Base-by-base conservation (phyloP, 2,329 filamentous ascomycete species). In the Epicoccum nigrum region DNA sequence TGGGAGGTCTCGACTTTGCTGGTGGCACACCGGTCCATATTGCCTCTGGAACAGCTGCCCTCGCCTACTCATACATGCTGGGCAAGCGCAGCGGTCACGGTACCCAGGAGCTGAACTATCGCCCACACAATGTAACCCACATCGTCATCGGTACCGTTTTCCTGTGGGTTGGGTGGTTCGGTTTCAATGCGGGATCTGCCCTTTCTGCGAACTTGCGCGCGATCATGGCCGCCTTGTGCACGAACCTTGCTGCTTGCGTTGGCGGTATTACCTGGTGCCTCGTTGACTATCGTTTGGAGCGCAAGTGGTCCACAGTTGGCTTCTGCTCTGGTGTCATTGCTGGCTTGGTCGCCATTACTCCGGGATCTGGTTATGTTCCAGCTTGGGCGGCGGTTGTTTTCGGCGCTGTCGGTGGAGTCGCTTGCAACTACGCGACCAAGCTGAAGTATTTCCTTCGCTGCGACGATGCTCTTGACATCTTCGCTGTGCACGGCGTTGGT, bases 81-180 rank as follows among this genome's bases (percentile, higher is more conserved):
- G 92, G 92, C 67, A 94, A 92, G 77, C 83, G 90, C 57, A 82
- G 86, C 55, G 91, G 91, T 17, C 90, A 95, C 71, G 89, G 90
- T 41, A 95, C 90, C 21, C 87, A 92, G 69, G 90, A 93, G 72
- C 81, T 96, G 64, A 95, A 95, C 77, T 96, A 93, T 74, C 88
- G 92, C 42, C 92, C 92, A 8, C 92, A 96, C 78, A 96, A 96
- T 65, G 90, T 95, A 38, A 94, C 91, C 4, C 90, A 95, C 72
- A 92, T 96, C 62, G 90, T 96, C 44, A 88, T 95, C 48, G 92
- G 92, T 23, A 96, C 92, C 3, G 90, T 96, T 38, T 96, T 96
- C 76, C 85, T 96, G 13, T 96, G 92, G 91, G 89, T 96, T 13
- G 92, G 92, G 45, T 96, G 91, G 92, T 95, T 96, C 67, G 92